Percentiles rank a stretch among this genome's conserved stretches.
phyloP scores from a whole-genome alignment of 2,329 filamentous ascomycete species.

The Aureobasidium pullulans region DNA sequence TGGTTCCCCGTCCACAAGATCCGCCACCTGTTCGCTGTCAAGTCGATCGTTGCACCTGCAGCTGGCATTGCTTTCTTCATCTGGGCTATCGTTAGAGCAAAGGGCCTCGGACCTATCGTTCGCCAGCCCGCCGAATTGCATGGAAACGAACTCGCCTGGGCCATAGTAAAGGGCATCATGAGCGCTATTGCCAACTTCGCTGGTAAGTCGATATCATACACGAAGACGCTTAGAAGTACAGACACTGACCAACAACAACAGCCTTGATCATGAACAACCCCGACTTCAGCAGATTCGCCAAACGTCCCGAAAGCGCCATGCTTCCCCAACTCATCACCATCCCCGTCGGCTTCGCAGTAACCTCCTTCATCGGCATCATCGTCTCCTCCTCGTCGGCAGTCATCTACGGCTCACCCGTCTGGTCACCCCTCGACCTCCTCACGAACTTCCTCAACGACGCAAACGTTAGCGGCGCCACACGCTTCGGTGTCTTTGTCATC shows the following conservation, averaged over 20 bases:
- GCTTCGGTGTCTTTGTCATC: constrained; percentile 39
- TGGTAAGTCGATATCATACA: constrained; percentile 50
- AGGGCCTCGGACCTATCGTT: constrained; percentile 77
- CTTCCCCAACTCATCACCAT: constrained; percentile 34
- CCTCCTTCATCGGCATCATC: constrained; percentile 40
- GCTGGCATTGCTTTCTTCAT: constrained; percentile 80
- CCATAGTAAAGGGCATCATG: constrained; percentile 81
- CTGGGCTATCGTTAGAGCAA: constrained; percentile 75
- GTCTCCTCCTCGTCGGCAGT: constrained; percentile 40
- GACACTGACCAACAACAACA: not conserved
- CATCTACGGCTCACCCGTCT: constrained; percentile 37
- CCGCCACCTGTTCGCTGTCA: constrained; percentile 83
- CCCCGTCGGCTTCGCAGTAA: constrained; percentile 39
- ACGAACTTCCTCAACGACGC: constrained; percentile 31
- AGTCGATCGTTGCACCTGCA: constrained; percentile 73
- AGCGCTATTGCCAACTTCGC: constrained; percentile 84
- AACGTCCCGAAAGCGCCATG: constrained; percentile 18
- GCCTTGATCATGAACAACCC: constrained; percentile 13
- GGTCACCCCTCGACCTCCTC: constrained; percentile 35
- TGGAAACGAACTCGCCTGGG: constrained; percentile 70
- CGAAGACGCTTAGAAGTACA: not conserved
- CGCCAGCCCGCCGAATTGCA: constrained; percentile 55
- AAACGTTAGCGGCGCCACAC: constrained; percentile 27
- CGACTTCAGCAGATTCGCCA: constrained; percentile 26
- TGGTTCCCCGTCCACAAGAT: constrained; percentile 88